Conservation (phyloP, 2,329 filamentous ascomycete species). For the Sodiomyces alkalinus region DNA sequence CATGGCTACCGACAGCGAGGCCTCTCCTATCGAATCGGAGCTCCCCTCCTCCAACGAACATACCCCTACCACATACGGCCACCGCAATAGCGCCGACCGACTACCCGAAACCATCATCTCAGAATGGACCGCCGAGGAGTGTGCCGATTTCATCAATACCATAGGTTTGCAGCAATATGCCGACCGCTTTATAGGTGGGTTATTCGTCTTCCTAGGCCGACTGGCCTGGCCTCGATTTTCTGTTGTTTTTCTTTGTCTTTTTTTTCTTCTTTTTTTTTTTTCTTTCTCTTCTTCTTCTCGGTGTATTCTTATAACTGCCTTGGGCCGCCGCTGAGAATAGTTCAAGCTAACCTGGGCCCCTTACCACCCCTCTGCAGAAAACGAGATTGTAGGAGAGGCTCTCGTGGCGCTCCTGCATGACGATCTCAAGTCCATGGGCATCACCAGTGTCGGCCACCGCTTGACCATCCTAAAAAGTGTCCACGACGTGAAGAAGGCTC, state of each 20-base stretch:
- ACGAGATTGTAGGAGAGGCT: slow-evolving; percentile 86
- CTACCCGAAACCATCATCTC: slow-evolving; percentile 62
- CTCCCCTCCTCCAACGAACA: slow-evolving; percentile 55
- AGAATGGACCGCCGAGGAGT: slow-evolving; percentile 75
- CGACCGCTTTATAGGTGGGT: slow-evolving; percentile 67
- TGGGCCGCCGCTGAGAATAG: too few relatives aligned
- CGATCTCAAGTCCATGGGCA: slow-evolving; percentile 89
- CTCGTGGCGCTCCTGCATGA: slow-evolving; percentile 80
- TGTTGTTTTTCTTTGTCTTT: too few relatives aligned
- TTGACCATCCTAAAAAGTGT: slow-evolving; percentile 91
- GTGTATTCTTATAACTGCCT: too few relatives aligned
- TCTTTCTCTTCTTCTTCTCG: neutral
- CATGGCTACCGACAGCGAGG: slow-evolving; percentile 49
- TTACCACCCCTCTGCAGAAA: slow-evolving; percentile 55
- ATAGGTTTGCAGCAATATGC: slow-evolving; percentile 74
- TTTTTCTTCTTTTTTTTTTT: slow-evolving; percentile 1
- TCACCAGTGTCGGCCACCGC: slow-evolving; percentile 83
- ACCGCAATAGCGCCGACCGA: slow-evolving; percentile 46
- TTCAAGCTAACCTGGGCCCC: too few relatives aligned
- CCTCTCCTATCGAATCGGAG: slow-evolving; percentile 57
- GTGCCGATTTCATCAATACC: slow-evolving; percentile 71
- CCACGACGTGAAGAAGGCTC: slow-evolving; percentile 89
- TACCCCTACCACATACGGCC: slow-evolving; percentile 65
- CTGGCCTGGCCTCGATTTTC: too few relatives aligned
- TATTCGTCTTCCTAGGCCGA: too few relatives aligned